Evolutionary conservation across 2,329 filamentous ascomycete genomes (phyloP), one percentile per base, ranked within the genome.

Genomic region (Aureobasidium sp.): DNA sequence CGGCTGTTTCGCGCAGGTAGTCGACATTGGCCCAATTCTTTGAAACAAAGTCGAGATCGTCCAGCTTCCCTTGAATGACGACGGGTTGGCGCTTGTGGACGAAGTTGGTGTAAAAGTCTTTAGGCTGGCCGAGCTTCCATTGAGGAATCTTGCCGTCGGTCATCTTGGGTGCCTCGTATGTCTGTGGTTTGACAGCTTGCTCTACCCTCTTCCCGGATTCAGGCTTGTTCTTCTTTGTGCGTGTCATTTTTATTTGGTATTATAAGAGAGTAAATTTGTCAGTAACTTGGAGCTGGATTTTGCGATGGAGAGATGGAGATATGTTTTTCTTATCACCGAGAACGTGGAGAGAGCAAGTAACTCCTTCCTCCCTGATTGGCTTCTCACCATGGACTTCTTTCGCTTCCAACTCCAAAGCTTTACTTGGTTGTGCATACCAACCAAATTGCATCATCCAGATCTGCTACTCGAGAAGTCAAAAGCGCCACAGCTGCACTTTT

Each of bases 1-100:
- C 60, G 32, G 50, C 60, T 8, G 41, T 56, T 23, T 62, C 23
- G 47, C 50, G 48, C 32, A 62, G 26, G n/a, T 56, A 62, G 13
- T 48, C 50, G 41, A 62, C 42, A 29, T 62, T 13, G 10, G 41
- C 7, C 60, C 60, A 62, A 6, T 62, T 56, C 23, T 56, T 36
- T 6, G 36, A 51, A 23, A 51, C 46, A 26, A 50, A 60, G 7
- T 60, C 41, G 27, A 60, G 57, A 10, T 60, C 57, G 1, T 51
- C 46, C 9, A 51, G 46, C 2, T 39, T 41, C 4, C 46, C 57
- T 5, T 60, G 27, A 17, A 60, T 39, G 3, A 60, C 34, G 1
- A 41, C 44, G 2, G 57, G 57, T 36, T 51, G 44, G 13, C 57
- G 57, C 26, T 44, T 39, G 2, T 51, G 48, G 9, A 60, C 36